phyloP scores from a whole-genome alignment of 306 rosid species.

The Acmispon strigosus region DNA sequence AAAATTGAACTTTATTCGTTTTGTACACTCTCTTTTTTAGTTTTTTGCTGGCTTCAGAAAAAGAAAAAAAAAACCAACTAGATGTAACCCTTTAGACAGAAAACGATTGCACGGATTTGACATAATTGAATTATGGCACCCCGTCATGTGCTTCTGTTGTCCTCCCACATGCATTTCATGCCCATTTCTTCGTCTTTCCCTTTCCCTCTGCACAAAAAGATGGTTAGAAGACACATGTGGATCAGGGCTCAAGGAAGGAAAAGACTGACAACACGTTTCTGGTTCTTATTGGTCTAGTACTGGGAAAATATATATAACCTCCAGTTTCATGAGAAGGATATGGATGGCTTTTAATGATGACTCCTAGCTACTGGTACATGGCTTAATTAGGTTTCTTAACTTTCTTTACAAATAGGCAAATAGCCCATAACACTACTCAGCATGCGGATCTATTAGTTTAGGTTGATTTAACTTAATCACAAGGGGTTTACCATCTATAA shows the following conservation, averaged over 20 bases:
- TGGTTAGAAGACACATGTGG: background rate
- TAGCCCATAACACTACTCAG: too few relatives aligned
- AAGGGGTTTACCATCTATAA: too few relatives aligned
- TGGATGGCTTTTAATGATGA: background rate
- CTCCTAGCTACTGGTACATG: too few relatives aligned
- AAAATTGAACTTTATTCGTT: background rate
- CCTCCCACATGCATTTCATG: constrained; percentile 45
- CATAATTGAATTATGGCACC: constrained; percentile 16
- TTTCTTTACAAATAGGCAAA: too few relatives aligned
- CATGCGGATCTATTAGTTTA: too few relatives aligned
- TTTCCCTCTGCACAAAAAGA: constrained; percentile 25
- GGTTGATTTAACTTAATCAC: too few relatives aligned
- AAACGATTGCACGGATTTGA: constrained; percentile 42
- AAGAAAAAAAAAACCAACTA: too few relatives aligned
- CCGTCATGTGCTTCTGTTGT: constrained; percentile 47
- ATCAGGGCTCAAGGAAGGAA: background rate
- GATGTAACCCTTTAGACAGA: background rate
- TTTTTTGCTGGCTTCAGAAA: background rate
- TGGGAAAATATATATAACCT: background rate
- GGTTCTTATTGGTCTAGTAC: background rate
- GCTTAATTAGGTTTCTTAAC: too few relatives aligned
- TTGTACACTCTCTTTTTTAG: background rate
- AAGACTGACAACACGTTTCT: constrained; percentile 32
- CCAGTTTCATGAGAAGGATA: background rate
- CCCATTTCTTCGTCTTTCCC: constrained; percentile 16